phyloP scores from a whole-genome alignment of 352 stramenopile genomes.

The Aphanomyces astaci region DNA sequence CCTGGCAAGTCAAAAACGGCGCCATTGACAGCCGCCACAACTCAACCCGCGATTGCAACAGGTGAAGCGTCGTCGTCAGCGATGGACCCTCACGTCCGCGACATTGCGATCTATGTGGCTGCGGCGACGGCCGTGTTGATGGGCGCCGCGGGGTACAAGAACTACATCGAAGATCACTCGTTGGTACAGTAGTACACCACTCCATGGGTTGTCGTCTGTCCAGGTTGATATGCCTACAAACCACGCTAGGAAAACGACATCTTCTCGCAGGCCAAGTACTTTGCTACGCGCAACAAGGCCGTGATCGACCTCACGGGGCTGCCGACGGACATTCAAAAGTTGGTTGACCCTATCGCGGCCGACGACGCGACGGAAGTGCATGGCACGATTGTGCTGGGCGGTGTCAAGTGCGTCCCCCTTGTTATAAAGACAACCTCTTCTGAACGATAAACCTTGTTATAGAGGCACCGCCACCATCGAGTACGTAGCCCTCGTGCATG shows the following conservation, averaged over 20 bases:
- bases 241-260: conserved; percentile 7
- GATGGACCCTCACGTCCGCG: conserved; percentile 16
- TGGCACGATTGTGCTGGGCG: conserved; percentile 9
- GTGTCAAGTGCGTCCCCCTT: conserved; percentile 5
- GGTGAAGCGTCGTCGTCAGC: not conserved
- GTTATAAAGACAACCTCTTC: no score
- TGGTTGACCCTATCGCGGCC: not conserved
- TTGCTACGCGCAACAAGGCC: conserved; percentile 16
- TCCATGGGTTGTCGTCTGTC: not conserved
- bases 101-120: conserved; percentile 19
- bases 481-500: not conserved
- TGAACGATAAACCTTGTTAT: no score
- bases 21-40: not conserved
- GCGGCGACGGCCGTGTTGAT: not conserved
- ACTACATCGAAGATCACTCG: conserved; percentile 10
- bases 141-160: conserved; percentile 15
- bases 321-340: conserved; percentile 11
- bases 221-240: not conserved
- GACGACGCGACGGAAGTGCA: not conserved
- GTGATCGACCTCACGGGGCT: conserved; percentile 21
- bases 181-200: not conserved
- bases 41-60: not conserved
- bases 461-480: conserved; percentile 11
- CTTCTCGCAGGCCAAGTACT: conserved; percentile 21
- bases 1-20: not conserved